These are phyloP conservation scores for Chytriomyces sp. DNA, from an alignment of 192 early-diverging fungal species.

Conservation along the genomic window DNA sequence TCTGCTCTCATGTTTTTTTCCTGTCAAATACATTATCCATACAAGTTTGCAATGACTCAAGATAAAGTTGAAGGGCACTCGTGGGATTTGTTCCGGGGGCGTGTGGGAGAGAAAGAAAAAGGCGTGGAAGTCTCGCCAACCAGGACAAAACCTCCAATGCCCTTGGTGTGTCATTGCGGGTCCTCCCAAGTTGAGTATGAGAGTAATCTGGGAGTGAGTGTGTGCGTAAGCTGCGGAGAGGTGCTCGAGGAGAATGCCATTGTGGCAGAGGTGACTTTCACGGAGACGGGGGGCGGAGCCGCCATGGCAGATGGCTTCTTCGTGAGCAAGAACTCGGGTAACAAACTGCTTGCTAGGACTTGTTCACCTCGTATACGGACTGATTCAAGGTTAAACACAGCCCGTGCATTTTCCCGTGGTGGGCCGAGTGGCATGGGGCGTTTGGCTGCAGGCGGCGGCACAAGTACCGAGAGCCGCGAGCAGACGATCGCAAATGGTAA, in stretches of 20 bases:
- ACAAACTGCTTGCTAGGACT: background rate
- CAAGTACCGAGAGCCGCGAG: slow-evolving; percentile 38
- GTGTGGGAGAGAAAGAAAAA: too few relatives aligned
- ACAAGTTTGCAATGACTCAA: too few relatives aligned
- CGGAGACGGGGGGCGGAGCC: slow-evolving; percentile 82
- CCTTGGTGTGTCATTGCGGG: slow-evolving; percentile 4
- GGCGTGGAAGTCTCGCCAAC: background rate
- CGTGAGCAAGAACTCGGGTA: slow-evolving; percentile 15
- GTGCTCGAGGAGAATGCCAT: slow-evolving; percentile 93
- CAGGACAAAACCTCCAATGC: background rate
- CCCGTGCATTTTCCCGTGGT: slow-evolving; percentile 22
- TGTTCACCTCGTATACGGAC: background rate
- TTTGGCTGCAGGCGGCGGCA: slow-evolving; percentile 10
- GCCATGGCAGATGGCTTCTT: slow-evolving; percentile 62
- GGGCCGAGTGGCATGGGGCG: slow-evolving; percentile 21
- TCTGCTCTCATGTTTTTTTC: too few relatives aligned
- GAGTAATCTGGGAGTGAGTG: background rate
- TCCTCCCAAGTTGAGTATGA: slow-evolving; percentile 4
- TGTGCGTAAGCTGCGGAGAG: slow-evolving; percentile 42
- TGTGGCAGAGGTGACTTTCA: slow-evolving; percentile 89
- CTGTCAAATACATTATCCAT: too few relatives aligned
- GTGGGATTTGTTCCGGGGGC: too few relatives aligned
- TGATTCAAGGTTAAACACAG: too few relatives aligned
- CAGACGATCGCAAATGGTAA: slow-evolving; percentile 48
- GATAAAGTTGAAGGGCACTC: too few relatives aligned